A percentile compares a stretch with the other conserved stretches of the same genome.
Conservation (phyloP, 2,329 filamentous ascomycete species). For the Cordyceps militaris region DNA sequence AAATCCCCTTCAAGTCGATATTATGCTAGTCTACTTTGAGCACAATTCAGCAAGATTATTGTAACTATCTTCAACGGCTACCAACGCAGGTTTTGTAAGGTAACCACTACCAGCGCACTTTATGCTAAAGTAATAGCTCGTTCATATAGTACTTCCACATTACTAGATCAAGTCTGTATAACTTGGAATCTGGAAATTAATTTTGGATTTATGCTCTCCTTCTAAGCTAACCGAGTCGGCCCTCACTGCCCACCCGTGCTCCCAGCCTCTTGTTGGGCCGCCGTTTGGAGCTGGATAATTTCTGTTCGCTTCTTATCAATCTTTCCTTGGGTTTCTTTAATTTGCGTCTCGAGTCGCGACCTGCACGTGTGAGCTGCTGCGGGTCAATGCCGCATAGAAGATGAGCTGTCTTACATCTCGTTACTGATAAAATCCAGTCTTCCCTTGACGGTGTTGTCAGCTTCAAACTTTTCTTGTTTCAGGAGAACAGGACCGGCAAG, state of each 20-base stretch:
- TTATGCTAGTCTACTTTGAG: too few species aligned
- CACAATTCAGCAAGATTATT: too few species aligned
- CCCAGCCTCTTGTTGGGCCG: conserved; percentile 35
- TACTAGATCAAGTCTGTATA: too few species aligned
- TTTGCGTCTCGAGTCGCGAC: conserved; percentile 40
- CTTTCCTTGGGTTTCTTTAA: conserved; percentile 49
- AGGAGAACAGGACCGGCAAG: conserved; percentile 85
- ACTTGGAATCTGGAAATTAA: not conserved
- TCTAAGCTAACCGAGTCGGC: not conserved
- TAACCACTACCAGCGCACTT: too few species aligned
- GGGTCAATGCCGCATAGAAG: not conserved
- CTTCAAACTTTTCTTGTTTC: conserved; percentile 90
- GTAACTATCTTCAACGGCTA: too few species aligned
- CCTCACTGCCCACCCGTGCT: conserved; percentile 5
- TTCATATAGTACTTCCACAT: too few species aligned
- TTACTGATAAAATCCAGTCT: conserved; percentile 87
- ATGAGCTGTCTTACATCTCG: conserved; percentile 65
- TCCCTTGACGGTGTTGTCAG: conserved; percentile 82
- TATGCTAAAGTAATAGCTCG: too few species aligned
- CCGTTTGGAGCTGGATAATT: conserved; percentile 50
- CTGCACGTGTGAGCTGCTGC: conserved; percentile 17
- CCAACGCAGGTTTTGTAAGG: too few species aligned
- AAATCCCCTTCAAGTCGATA: too few species aligned
- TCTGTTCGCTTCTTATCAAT: conserved; percentile 53
- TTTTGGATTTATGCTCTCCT: not conserved